These are phyloP conservation scores for Chenopodium formosanum DNA, from an alignment of 148 eudicot species.

Conservation along the genomic window DNA sequence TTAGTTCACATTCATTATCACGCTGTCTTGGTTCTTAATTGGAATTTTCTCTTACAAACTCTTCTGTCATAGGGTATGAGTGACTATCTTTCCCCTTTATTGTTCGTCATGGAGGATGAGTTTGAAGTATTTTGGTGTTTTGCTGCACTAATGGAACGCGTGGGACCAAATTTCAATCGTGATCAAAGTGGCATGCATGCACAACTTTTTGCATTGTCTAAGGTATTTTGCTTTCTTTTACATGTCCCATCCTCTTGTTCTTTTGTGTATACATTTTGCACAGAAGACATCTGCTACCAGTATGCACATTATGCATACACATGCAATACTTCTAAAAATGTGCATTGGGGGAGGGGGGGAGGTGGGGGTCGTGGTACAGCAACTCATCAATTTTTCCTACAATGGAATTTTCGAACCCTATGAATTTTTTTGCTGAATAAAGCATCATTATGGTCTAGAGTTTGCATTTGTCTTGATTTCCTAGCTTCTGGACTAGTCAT, in stretches of 20 bases:
- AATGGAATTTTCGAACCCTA: not conserved
- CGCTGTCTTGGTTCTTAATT: slow-evolving; percentile 1
- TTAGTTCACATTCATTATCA: not conserved
- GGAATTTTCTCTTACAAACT: not conserved
- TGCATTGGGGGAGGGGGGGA: too few species aligned
- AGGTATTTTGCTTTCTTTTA: slow-evolving; percentile 45
- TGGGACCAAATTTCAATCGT: slow-evolving; percentile 96
- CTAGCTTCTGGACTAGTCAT: not conserved
- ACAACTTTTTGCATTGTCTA: slow-evolving; percentile 91
- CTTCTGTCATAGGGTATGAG: slow-evolving; percentile 77
- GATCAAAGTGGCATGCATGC: slow-evolving; percentile 99
- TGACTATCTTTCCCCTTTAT: slow-evolving; percentile 83
- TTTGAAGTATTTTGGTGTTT: slow-evolving; percentile 97
- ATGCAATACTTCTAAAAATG: too few species aligned
- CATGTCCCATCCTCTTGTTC: not conserved
- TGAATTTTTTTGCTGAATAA: not conserved
- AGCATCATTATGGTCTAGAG: not conserved
- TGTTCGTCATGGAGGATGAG: slow-evolving; percentile 81
- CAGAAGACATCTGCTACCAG: not conserved
- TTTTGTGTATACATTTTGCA: not conserved
- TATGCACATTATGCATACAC: not conserved
- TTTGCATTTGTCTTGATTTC: not conserved
- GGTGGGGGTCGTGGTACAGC: not conserved
- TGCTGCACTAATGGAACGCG: slow-evolving; percentile 83
- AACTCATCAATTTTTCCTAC: not conserved